phyloP scores from a whole-genome alignment of 2,329 filamentous ascomycete genomes.

The Didymella pinodella region DNA sequence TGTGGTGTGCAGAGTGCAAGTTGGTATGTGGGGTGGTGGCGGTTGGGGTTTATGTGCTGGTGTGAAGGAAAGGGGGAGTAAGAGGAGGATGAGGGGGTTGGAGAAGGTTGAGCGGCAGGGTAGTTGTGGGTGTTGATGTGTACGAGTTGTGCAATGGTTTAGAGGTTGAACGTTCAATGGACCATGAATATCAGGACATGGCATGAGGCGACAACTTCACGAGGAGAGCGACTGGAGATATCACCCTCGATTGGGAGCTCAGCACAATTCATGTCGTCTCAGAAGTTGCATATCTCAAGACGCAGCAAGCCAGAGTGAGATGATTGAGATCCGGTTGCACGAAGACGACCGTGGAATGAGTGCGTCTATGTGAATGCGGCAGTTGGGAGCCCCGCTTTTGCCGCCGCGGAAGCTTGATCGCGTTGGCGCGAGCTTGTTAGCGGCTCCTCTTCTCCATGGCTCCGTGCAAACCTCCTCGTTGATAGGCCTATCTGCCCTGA shows the following conservation, averaged over 20 bases:
- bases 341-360: not conserved
- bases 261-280: too few relatives aligned
- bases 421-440: constrained; percentile 19
- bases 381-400: constrained; percentile 1
- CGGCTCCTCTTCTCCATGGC: constrained; percentile 4
- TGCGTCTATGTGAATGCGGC: not conserved
- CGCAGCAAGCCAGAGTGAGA: too few relatives aligned
- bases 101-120: not conserved
- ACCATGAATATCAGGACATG: not conserved
- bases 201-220: not conserved
- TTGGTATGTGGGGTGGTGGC: not conserved
- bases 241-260: not conserved
- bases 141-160: too few relatives aligned
- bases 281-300: too few relatives aligned
- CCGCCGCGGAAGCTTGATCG: constrained; percentile 13
- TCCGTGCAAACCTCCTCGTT: constrained; percentile 2
- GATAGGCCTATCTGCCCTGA: constrained; percentile 10
- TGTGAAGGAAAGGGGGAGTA: not conserved
- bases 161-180: too few relatives aligned
- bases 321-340: not conserved
- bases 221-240: too few relatives aligned
- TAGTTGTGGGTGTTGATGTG: too few relatives aligned
- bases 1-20: not conserved
- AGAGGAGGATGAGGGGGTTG: not conserved
- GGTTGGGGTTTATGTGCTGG: not conserved